Evolutionary conservation across 2,329 filamentous ascomycete species (phyloP), one percentile per base, ranked within the genome.

Genomic region (Tolypocladium album): DNA sequence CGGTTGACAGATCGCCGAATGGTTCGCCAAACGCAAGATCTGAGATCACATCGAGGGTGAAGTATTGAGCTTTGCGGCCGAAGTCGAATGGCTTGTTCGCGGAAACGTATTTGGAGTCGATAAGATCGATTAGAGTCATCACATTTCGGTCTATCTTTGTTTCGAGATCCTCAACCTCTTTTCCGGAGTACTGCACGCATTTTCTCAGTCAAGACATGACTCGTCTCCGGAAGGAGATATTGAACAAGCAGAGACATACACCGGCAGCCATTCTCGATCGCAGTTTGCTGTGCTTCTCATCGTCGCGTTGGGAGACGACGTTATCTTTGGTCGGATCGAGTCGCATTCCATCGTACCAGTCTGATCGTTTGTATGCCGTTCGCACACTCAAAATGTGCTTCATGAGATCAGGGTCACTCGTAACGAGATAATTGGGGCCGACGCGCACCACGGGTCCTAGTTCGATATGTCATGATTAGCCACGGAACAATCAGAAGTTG

Each of bases 11-110:
- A 62, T 78, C 79, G 15, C 80, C 80, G 61, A 83, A 81, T 0
- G 75, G 67, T 57, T 78, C 65, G 13, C 82, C 82, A 53, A 84
- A 79, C 0, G 78, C 79, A 5, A 85, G 67, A 52, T 77, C 75
- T 40, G 76, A 80, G 63, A 86, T 82, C 45, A 83, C 77, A 61
- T 85, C 83, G 5, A 85, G 70, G 0, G 81, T 82, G 59, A 84
- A 79, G 70, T 75, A 83, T 50, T 82, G 79, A 3, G 76, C 74
- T 61, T 81, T 80, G 74, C 77, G 58, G 80, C 60, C 63, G 38
- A 67, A 57, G 58, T 67, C 64, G 9, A 67, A 57, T 5, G 61
- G 55, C 27, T 36, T 57, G 20, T 59, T 58, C 9, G 27, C 39
- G 5, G 60, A 36, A 13, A 62, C 59, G 40, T 67, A 67, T 27